Evolutionary conservation across 192 early-diverging fungal species (phyloP), one percentile per base, ranked within the genome.

Genomic region (Rhizoclosmatium globosum): DNA sequence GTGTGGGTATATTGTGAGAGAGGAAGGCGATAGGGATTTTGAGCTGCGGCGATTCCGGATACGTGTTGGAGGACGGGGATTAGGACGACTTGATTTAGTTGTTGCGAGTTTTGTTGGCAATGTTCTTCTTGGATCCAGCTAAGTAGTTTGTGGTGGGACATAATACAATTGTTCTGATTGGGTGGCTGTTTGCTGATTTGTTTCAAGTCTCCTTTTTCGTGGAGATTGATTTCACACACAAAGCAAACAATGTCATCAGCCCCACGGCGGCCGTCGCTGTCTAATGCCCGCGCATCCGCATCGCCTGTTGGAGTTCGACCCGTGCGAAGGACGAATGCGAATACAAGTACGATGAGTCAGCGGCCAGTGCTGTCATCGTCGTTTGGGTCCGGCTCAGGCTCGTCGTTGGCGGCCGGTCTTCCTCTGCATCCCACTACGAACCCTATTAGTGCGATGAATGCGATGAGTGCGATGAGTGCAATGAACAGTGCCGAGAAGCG

Each of bases 21-120:
- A 64, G 72, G 47, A 43, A n/a, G 13, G n/a, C 2, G 71, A 72
- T 39, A 57, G 56, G 56, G 13, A 64, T 17, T 4, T 4, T 21
- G 46, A 68, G 44, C 56, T 57, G 70, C 23, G 38, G 70, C 46
- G 70, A 21, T 41, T 44, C 6, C 56, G 72, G 43, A 74, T 74
- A n/a, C 7, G 61, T 9, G 61, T 74, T 44, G 72, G 72, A 4
- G 72, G 72, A 41, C 72, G 72, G 11, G 72, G 72, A 17, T 62
- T 74, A 59, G 43, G 59, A 21, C n/a, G 47, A 6, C 58, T 74
- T 11, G 72, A 74, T 9, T 48, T 74, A 38, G 41, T 59, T 17
- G 56, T 74, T 6, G 42, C 11, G 44, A 68, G 66, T 47, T 68
- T 23, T 9, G 1, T 62, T 62, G 60, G 60, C 4, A 4, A 62